phyloP scores from a whole-genome alignment of 176 grass and related monocot genomes.

The Phoenix roebelenii region DNA sequence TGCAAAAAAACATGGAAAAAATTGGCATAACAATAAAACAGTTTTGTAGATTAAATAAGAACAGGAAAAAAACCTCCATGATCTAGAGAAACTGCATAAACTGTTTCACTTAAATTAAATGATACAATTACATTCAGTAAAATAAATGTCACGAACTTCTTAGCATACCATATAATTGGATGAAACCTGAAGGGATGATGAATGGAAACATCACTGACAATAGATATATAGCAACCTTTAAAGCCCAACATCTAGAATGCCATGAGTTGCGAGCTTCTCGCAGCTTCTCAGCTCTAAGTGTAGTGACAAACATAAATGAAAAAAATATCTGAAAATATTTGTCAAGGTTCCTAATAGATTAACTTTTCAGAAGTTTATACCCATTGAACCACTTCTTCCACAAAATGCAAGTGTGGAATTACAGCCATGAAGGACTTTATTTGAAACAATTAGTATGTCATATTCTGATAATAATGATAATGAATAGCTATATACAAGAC shows the following conservation, averaged over 20 bases:
- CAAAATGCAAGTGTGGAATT: too few relatives aligned
- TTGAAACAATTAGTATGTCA: background rate
- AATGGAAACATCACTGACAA: conserved; percentile 50
- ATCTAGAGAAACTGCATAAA: too few relatives aligned
- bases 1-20: too few relatives aligned
- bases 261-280: conserved; percentile 59
- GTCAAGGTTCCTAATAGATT: conserved; percentile 26
- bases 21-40: too few relatives aligned
- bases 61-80: too few relatives aligned
- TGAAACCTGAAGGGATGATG: conserved; percentile 56
- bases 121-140: too few relatives aligned
- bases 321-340: conserved; percentile 67
- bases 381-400: too few relatives aligned
- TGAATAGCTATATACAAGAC: background rate
- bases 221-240: conserved; percentile 51
- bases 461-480: background rate
- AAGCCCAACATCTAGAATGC: conserved; percentile 75
- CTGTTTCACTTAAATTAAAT: too few relatives aligned
- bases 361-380: too few relatives aligned
- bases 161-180: conserved; percentile 64
- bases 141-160: background rate
- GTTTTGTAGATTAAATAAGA: too few relatives aligned
- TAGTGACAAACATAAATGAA: conserved; percentile 63
- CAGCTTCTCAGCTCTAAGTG: conserved; percentile 61
- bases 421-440: background rate